Conservation (phyloP, 2,329 filamentous ascomycete species). For the Lanzia echinophila region DNA sequence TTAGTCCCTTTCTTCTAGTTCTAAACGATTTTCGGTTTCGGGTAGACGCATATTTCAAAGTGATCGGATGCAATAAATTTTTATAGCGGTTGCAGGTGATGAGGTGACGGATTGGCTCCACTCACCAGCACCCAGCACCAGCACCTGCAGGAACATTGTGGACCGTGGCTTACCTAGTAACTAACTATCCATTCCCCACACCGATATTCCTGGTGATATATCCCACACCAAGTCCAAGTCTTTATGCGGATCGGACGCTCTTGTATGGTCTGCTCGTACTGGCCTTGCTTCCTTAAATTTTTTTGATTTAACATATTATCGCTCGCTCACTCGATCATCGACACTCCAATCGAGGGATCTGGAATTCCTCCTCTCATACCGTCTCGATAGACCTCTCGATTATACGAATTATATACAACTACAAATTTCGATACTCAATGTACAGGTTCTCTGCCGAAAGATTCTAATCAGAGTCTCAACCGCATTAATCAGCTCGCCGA, state of each 20-base stretch:
- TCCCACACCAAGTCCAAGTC: slow-evolving; percentile 1
- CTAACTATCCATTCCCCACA: slow-evolving; percentile 19
- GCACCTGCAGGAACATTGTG: slow-evolving; percentile 26
- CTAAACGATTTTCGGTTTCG: slow-evolving; percentile 9
- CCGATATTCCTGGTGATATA: slow-evolving; percentile 10
- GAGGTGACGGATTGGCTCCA: slow-evolving; percentile 24
- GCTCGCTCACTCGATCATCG: background rate
- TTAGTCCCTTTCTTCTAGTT: background rate
- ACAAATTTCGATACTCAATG: slow-evolving; percentile 2
- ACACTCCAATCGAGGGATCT: slow-evolving; percentile 32
- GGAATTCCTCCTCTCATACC: slow-evolving; percentile 31
- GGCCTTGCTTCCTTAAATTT: slow-evolving; percentile 1
- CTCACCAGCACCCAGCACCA: slow-evolving; percentile 16
- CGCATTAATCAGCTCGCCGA: background rate
- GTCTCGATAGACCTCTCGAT: slow-evolving; percentile 1
- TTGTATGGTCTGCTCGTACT: slow-evolving; percentile 14
- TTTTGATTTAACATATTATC: background rate
- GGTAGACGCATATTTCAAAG: slow-evolving; percentile 14
- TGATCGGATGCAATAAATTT: slow-evolving; percentile 23
- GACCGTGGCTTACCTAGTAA: slow-evolving; percentile 2
- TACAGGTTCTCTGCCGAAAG: background rate
- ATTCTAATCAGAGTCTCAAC: background rate
- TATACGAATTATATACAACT: background rate
- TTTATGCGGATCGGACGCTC: slow-evolving; percentile 19
- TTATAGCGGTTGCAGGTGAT: slow-evolving; percentile 23